Base-by-base conservation (phyloP, 139 green algal genomes). In the Auxenochlorella pyrenoidosa region DNA sequence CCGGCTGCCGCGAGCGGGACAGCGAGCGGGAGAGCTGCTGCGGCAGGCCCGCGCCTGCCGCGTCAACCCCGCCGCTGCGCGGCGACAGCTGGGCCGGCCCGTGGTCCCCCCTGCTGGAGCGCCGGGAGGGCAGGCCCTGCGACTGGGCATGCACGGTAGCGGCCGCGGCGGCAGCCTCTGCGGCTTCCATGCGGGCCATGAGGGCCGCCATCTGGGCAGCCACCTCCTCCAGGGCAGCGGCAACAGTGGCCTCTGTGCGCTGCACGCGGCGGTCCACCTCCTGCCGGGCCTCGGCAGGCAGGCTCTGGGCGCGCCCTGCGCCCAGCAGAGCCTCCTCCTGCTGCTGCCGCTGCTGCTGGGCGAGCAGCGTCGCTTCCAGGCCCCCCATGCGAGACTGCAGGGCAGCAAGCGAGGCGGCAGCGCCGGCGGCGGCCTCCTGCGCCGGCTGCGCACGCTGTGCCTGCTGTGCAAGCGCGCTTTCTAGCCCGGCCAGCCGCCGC, bases 401-500 rank as follows among this genome's bases (percentile, higher is more conserved):
- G 19, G 73, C 73, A 26, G 73, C 73, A 40, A 79, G 4, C 0
- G 24, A 22, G 30, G 66, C 19, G 5, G 32, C 32, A 40, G 66
- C 13, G 32, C 10, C 32, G 34, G 66, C 32, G 34, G 66, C 28
- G 32, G 66, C 66, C 66, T 40, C 32, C 75, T 80, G 75, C 6
- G 30, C 36, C 26, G 28, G 75, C 75, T 16, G 26, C 0, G 16
- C 44, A 43, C 65, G 75, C 43, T 63, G 75, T 19, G 30, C 32
- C 12, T 51, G n/a, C 72, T 78, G 34, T 5, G 43, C 44, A 3
- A 63, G 16, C 1, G 47, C 76, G 30, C 43, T 47, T 47, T 82
- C 76, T n/a, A 82, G 47, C n/a, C 4, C 47, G 22, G 47, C 76
- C n/a, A 86, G 66, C 40, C 70, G 66, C n/a, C 68, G 82, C 44